phyloP scores from a whole-genome alignment of 352 stramenopile genomes.

The Chrysophaeum taylorii region DNA sequence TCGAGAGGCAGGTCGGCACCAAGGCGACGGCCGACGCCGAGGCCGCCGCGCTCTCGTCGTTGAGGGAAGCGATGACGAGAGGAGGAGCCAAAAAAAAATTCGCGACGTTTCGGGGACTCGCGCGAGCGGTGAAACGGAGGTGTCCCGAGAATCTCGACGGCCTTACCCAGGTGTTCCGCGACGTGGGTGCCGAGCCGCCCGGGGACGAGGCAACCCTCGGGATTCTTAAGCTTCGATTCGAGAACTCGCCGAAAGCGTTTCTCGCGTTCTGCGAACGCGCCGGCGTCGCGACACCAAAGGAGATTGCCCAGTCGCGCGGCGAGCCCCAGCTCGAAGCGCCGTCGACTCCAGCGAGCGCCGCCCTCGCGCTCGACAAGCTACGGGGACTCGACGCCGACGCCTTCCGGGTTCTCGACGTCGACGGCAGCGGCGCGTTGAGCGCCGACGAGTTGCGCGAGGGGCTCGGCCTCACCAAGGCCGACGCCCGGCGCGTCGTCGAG shows the following conservation, averaged over 20 bases:
- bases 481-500: conserved; percentile 19
- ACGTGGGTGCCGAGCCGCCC: too few species aligned
- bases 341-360: not conserved
- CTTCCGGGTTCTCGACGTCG: conserved; percentile 3
- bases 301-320: conserved; percentile 8
- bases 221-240: too few species aligned
- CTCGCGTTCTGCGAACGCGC: not conserved
- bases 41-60: not conserved
- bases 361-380: too few species aligned
- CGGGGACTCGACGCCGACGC: too few species aligned
- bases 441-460: conserved; percentile 9
- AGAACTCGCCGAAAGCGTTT: too few species aligned
- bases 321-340: conserved; percentile 11
- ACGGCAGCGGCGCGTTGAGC: conserved; percentile 12
- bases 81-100: too few species aligned
- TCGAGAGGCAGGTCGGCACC: conserved; percentile 19
- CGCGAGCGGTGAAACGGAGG: too few species aligned
- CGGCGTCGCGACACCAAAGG: conserved; percentile 5
- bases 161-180: too few species aligned
- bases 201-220: too few species aligned
- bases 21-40: conserved; percentile 10
- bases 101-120: too few species aligned
- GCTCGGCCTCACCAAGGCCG: conserved; percentile 19
- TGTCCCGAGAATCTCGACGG: too few species aligned
- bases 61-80: not conserved